Percentiles rank a stretch among this genome's conserved stretches.
Evolutionary conservation across 768 basidiomycete species (phyloP).

Genomic region (Phylloporus sp.): DNA sequence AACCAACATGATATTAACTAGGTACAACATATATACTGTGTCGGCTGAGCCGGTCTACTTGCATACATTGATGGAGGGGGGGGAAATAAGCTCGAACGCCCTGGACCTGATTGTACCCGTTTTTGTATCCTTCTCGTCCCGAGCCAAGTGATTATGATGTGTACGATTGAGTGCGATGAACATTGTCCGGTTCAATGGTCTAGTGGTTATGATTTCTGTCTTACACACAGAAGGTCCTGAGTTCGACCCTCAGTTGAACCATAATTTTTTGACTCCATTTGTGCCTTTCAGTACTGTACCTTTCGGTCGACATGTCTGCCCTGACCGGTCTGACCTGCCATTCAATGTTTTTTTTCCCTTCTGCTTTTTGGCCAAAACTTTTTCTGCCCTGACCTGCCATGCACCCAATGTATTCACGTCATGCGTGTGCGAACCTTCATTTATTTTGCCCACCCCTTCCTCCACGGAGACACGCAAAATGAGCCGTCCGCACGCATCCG

Average conservation of each 20-base stretch:
- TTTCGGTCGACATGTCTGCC: too few relatives aligned
- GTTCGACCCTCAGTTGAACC: constrained; percentile 42
- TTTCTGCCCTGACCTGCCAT: too few relatives aligned
- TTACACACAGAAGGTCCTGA: constrained; percentile 40
- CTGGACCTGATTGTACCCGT: neutral
- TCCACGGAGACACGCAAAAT: neutral
- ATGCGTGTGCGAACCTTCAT: too few relatives aligned
- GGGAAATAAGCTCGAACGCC: neutral
- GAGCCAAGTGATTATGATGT: neutral
- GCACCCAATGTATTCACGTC: too few relatives aligned
- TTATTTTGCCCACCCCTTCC: neutral
- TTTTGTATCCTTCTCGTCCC: neutral
- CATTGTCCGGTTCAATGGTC: constrained; percentile 44
- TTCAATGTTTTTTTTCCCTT: too few relatives aligned
- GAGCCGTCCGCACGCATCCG: neutral
- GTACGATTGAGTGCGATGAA: accelerated
- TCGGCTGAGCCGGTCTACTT: neutral
- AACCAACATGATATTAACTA: neutral
- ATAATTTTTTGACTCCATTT: constrained; percentile 32
- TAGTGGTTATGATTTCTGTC: constrained; percentile 59
- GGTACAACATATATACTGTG: neutral
- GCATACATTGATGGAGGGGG: neutral
- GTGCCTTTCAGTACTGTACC: too few relatives aligned
- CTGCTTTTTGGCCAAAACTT: constrained; percentile 1
- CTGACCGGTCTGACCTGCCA: too few relatives aligned